A percentile compares a stretch with the other conserved stretches of the same genome.
Conservation (phyloP, 2,329 filamentous ascomycete species). For the Bretziella fagacearum region DNA sequence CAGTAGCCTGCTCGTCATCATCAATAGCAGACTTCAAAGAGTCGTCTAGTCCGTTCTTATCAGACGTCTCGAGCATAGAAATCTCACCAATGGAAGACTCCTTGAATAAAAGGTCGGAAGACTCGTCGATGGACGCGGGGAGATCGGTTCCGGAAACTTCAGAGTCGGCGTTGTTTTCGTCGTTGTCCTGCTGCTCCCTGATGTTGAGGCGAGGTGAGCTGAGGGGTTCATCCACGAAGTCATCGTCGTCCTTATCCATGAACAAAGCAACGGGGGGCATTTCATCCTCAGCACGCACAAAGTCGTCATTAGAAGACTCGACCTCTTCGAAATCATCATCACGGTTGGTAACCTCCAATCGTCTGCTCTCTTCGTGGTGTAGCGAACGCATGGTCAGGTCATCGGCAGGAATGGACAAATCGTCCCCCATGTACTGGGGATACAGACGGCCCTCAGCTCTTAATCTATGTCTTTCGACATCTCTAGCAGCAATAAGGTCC, state of each 20-base stretch:
- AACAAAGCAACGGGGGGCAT: conserved; percentile 54
- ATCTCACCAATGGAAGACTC: conserved; percentile 6
- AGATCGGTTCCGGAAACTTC: conserved; percentile 17
- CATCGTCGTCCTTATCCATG: conserved; percentile 48
- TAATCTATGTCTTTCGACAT: conserved; percentile 64
- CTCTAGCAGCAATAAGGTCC: conserved; percentile 62
- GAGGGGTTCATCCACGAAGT: conserved; percentile 64
- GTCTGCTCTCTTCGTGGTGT: conserved; percentile 40
- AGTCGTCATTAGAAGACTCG: conserved; percentile 42
- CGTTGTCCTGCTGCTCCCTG: conserved; percentile 30
- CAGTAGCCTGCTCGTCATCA: not conserved
- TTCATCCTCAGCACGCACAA: conserved; percentile 64
- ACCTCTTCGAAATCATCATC: conserved; percentile 94
- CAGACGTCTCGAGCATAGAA: conserved; percentile 4
- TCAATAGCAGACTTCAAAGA: not conserved
- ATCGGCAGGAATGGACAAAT: conserved; percentile 30
- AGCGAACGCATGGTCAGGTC: conserved; percentile 43
- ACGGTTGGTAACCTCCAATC: conserved; percentile 63
- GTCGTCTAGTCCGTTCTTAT: not conserved
- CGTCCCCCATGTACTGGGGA: conserved; percentile 23
- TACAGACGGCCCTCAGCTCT: conserved; percentile 59
- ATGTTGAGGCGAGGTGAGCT: conserved; percentile 46
- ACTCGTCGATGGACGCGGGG: conserved; percentile 1
- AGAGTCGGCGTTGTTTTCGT: conserved; percentile 38
- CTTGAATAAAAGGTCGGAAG: conserved; percentile 7